These are phyloP conservation scores for Hordeum marinum DNA, from an alignment of 176 grass and related monocot genomes.

Conservation along the genomic window DNA sequence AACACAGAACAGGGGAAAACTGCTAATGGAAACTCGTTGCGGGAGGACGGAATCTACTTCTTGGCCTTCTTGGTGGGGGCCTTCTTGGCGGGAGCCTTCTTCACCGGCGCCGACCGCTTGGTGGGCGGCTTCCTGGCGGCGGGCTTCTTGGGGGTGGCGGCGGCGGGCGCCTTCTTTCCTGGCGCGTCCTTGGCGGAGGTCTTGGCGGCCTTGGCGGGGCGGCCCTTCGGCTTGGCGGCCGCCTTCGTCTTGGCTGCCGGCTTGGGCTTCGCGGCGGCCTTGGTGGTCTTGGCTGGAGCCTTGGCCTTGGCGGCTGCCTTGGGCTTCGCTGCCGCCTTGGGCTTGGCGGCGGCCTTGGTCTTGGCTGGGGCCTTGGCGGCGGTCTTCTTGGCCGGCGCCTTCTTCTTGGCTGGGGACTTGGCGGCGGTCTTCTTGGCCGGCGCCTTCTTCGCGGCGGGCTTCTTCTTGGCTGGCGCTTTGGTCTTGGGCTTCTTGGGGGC, in stretches of 20 bases:
- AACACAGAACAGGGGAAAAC: neutral
- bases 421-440: neutral
- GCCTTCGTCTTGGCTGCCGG: slow-evolving; percentile 26
- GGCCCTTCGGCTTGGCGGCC: neutral
- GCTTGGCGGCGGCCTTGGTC: neutral
- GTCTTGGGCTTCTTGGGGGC: neutral
- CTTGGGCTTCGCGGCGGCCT: neutral
- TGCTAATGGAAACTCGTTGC: neutral
- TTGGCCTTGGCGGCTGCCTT: neutral
- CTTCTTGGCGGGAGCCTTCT: neutral
- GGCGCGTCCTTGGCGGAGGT: slow-evolving; percentile 18
- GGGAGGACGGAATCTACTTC: slow-evolving; percentile 33
- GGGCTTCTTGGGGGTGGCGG: neutral
- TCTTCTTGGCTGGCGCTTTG: slow-evolving; percentile 12
- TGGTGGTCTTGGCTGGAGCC: slow-evolving; percentile 12
- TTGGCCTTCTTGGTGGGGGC: slow-evolving; percentile 40
- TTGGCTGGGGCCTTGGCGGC: neutral
- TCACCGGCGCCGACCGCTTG: neutral
- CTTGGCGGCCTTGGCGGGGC: slow-evolving; percentile 35
- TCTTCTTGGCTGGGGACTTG: neutral
- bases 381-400: neutral
- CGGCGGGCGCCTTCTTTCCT: slow-evolving; percentile 10
- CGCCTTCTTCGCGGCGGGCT: neutral
- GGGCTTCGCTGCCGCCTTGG: neutral
- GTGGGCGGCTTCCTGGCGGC: neutral